Evolutionary conservation across 768 basidiomycete species (phyloP), one percentile per base, ranked within the genome.

Genomic region (Lentinula guzmanii): DNA sequence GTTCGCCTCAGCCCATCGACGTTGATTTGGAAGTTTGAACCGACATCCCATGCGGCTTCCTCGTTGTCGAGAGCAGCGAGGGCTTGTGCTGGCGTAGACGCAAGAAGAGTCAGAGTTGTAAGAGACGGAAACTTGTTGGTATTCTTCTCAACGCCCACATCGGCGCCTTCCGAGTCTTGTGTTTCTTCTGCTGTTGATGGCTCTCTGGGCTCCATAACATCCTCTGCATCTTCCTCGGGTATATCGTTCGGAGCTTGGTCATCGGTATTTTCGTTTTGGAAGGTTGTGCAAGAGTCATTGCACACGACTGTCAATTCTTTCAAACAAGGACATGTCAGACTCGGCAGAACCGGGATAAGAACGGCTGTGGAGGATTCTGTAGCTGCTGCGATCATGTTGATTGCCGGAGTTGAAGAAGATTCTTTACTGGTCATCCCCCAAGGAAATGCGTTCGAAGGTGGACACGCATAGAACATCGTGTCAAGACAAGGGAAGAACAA

Each of bases 71-170:
- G 28, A 28, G 41, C 42, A 13, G 54, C 37, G 16, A 56, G 54
- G 5, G 56, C 56, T 45, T 58, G 56, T 24, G 56, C 45, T 24
- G 56, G 56, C 34, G 56, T 58, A 24, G 56, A 58, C 21, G 56
- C 42, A 34, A 58, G 21, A 6, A 58, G 16, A 11, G 39, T 58
- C 45, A 58, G 24, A 5, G 15, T 58, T 11, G 15, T n/a, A 5
- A 58, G 45, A 5, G 45, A 39, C 11, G 56, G 42, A 21, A 58
- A 58, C 15, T 16, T 34, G 21, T 18, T 58, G 18, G 41, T 35
- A 4, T 28, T 31, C 2, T 18, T 31, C 28, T 58, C 42, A 39
- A 18, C 7, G 10, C 3, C n/a, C 52, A 18, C 31, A n/a, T 16
- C 15, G n/a, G 8, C n/a, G 8, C 1, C 31, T 34, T 34, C 33